Conservation (phyloP, 2,329 filamentous ascomycete genomes). For the Teratosphaeriaceae sp. region DNA sequence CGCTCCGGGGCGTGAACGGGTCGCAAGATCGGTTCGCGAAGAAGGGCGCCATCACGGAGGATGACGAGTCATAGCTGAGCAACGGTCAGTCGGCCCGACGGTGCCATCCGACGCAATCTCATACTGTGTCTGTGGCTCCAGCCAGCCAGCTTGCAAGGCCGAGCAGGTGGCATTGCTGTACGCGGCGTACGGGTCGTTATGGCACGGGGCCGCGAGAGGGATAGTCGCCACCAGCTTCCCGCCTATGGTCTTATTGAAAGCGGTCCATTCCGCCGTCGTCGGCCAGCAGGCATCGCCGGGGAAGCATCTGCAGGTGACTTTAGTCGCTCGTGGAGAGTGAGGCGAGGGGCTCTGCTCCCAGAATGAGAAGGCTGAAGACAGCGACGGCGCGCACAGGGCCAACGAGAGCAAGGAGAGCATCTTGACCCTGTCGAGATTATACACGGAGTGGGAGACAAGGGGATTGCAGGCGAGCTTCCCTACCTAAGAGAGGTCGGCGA, state of each 20-base stretch:
- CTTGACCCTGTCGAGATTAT: not conserved
- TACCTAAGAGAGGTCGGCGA: too few species aligned
- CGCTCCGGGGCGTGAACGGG: slow-evolving; percentile 30
- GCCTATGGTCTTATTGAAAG: slow-evolving; percentile 46
- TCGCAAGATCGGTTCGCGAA: slow-evolving; percentile 37
- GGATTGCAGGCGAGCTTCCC: too few species aligned
- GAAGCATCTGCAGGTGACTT: slow-evolving; percentile 38
- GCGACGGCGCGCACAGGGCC: not conserved
- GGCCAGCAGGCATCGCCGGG: slow-evolving; percentile 54
- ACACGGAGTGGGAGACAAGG: too few species aligned
- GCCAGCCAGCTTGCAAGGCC: slow-evolving; percentile 39
- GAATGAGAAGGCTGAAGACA: not conserved
- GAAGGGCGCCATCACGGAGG: slow-evolving; percentile 35
- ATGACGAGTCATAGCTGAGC: slow-evolving; percentile 26
- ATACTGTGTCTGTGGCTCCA: slow-evolving; percentile 40
- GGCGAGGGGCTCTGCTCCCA: not conserved
- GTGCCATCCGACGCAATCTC: slow-evolving; percentile 7
- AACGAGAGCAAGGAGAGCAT: not conserved
- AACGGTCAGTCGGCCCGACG: not conserved
- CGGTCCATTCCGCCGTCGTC: slow-evolving; percentile 37
- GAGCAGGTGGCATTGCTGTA: slow-evolving; percentile 43
- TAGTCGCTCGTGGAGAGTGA: not conserved
- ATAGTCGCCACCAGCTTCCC: slow-evolving; percentile 47
- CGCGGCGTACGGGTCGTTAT: slow-evolving; percentile 31
- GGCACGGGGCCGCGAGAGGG: slow-evolving; percentile 49